Evolutionary conservation across 768 basidiomycete species (phyloP), one percentile per base, ranked within the genome.

Genomic region (Russula vinacea): DNA sequence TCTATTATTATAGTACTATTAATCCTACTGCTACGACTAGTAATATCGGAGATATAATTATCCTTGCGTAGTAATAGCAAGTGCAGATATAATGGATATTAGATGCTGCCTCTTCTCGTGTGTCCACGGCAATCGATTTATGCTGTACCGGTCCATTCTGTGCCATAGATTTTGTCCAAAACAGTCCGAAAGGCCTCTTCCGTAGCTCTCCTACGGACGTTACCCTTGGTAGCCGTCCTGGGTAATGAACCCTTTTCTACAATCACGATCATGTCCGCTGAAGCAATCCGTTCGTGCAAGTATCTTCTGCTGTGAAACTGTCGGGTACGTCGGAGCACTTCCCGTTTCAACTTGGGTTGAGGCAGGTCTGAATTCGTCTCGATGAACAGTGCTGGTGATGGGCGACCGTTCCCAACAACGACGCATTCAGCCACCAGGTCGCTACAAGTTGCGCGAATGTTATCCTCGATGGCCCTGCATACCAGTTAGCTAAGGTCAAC

Each of bases 221-320:
- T 92, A 33, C 90, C 89, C 76, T 92, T 92, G 14, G 90, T 90
- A 22, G 84, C 84, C 0, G 90, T 92, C 67, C 90, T 79, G 44
- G 90, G 90, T 49, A 92, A 80, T 1, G 87, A 82, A n/a, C 81
- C 80, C 49, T 78, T 76, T 32, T 83, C 78, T 19, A 90, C 89
- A 49, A 91, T 76, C 64, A 91, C 75, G 62, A 92, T 81, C 80
- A 89, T 82, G 55, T 86, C 80, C 5, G 82, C 68, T 8, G 79
- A 82, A 5, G 79, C 81, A 76, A 92, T 86, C 44, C 89, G 87
- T 73, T 92, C 90, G 74, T 92, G 90, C 56, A 89, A 76, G 73
- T 92, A 92, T 60, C 88, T 81, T 62, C 89, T 79, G 11, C 80
- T 81, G 72, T 92, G 87, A 79, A 91, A 92, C 26, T 81, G 82